phyloP scores from a whole-genome alignment of 441 rosid species.

The Gossypium lobatum region DNA sequence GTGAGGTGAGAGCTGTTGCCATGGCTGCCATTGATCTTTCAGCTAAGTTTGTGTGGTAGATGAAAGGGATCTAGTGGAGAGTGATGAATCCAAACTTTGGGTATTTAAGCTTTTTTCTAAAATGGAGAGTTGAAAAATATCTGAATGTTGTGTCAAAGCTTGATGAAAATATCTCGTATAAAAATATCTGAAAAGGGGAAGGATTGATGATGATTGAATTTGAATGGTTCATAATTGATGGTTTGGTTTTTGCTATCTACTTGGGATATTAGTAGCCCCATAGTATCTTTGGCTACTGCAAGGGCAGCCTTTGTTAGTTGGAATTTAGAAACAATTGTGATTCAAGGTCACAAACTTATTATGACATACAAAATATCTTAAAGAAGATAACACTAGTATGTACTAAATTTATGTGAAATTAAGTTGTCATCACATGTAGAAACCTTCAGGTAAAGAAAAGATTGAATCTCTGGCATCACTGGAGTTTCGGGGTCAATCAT shows the following conservation, averaged over 20 bases:
- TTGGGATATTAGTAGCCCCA: not conserved
- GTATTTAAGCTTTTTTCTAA: conserved; percentile 2
- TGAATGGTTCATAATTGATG: conserved; percentile 14
- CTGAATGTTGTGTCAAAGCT: not conserved
- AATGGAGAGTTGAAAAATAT: not conserved
- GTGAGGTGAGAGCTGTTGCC: conserved; percentile 23
- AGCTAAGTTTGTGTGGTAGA: not conserved
- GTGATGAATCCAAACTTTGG: not conserved
- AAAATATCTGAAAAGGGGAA: conserved; percentile 3
- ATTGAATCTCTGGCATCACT: not conserved
- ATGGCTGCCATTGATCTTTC: conserved; percentile 19
- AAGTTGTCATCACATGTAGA: not conserved
- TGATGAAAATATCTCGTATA: conserved; percentile 9
- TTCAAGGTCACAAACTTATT: no score
- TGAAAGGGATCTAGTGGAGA: not conserved
- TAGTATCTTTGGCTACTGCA: not conserved
- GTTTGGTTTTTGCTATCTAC: not conserved
- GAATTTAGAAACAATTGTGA: no score
- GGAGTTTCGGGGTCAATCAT: conserved; percentile 10
- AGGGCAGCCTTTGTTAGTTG: not conserved
- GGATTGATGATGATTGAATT: conserved; percentile 15
- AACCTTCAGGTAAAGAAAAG: not conserved
- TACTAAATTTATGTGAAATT: no score
- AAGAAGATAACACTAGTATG: no score
- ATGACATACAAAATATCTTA: no score